Base-by-base conservation (phyloP, 306 rosid species). In the Prunus mongolica region DNA sequence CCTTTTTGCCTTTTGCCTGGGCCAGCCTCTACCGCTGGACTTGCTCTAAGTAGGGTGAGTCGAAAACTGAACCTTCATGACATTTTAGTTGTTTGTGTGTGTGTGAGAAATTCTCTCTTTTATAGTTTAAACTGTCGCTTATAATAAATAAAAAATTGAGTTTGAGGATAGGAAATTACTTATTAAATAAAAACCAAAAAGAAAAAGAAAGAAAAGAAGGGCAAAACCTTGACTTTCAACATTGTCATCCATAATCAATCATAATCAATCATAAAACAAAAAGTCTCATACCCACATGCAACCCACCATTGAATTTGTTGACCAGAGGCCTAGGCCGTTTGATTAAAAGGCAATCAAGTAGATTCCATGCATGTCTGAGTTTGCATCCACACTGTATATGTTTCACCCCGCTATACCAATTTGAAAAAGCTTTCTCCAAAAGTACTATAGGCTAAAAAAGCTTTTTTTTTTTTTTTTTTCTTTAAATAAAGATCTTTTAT, bases 221-320 rank as follows among this genome's bases (percentile, higher is more conserved):
- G 38, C 32, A 34, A 22, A 51, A 13, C 47, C 60, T 80, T 70
- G 86, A 76, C 73, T 76, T 81, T 20, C 64, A 69, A 56, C 65
- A 14, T 78, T 28, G n/a, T 52, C 67, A 51, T 68, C 55, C 57
- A 52, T 15, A 52, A 41, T 76, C 86, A 87, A 87, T 82, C 65
- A 87, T 69, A 24, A 78, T 57, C 79, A 72, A 73, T 71, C 73
- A 83, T 69, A 76, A 76, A 72, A 55, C 71, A 77, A 68, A 87
- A 87, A 61, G 88, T 79, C 76, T 28, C 73, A 68, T 49, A 19
- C 73, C 77, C 97, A 89, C 91, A 89, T 91, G 96, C 86, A 71
- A 76, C 24, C 81, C 78, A 86, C 77, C 76, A 51, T 50, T 63
- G 82, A 84, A 65, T 79, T 79, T 73, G 68, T 70, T 60, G 72